Conservation (phyloP, 805 yeast species). For the Candida schatavii region DNA sequence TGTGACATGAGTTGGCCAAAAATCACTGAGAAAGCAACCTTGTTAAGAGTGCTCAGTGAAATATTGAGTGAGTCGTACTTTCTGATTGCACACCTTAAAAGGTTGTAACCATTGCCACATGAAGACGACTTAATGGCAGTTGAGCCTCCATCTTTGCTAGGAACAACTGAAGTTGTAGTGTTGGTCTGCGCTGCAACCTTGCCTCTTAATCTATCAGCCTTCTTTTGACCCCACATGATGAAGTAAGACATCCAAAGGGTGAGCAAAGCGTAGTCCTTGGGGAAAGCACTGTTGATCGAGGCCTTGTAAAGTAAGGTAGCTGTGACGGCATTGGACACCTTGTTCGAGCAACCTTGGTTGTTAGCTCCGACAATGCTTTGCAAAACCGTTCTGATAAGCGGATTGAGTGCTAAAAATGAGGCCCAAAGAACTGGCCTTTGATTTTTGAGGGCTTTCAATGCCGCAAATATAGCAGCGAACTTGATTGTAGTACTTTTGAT, state of each 20-base stretch:
- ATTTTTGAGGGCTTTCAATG: not conserved
- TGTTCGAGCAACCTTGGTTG: not conserved
- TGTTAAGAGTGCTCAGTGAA: not conserved
- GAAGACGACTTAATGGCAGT: too few species aligned
- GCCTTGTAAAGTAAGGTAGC: conserved; percentile 26
- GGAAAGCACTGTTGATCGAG: conserved; percentile 23
- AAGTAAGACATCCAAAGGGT: conserved; percentile 30
- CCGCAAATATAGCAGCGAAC: conserved; percentile 3
- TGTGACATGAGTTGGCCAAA: conserved; percentile 40
- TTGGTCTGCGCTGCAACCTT: not conserved
- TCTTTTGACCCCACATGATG: not conserved
- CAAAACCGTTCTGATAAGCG: not conserved
- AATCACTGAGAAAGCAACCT: conserved; percentile 30
- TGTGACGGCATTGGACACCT: conserved; percentile 24
- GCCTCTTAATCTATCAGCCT: not conserved
- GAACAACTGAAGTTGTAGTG: not conserved
- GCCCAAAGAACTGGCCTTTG: conserved; percentile 4
- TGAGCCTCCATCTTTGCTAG: not conserved
- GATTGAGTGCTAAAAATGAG: conserved; percentile 4
- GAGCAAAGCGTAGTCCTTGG: conserved; percentile 37
- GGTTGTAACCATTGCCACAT: not conserved
- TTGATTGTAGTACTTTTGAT: not conserved
- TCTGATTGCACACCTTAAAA: not conserved
- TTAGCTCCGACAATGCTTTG: not conserved
- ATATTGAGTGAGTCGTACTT: conserved; percentile 1